Percentiles rank a stretch among this genome's conserved stretches.
phyloP scores from a whole-genome alignment of 305 asterid genomes.

The Solanum hybrid region DNA sequence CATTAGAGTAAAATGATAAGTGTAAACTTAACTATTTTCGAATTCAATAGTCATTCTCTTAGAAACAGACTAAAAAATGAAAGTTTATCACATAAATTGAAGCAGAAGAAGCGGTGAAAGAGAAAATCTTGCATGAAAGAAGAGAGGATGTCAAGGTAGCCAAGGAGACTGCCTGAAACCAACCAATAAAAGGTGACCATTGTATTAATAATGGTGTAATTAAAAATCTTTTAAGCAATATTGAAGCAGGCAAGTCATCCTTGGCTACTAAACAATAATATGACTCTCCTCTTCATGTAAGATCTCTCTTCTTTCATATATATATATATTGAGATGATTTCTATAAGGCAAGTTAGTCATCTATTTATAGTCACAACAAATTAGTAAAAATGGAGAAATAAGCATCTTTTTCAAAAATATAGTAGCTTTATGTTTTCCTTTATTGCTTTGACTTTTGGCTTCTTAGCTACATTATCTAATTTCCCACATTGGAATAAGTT shows the following conservation, averaged over 20 bases:
- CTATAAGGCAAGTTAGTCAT: neutral
- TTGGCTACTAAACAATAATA: slow-evolving; percentile 2
- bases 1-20: no score
- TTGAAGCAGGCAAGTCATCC: slow-evolving; percentile 4
- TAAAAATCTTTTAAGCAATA: neutral
- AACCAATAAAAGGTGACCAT: neutral
- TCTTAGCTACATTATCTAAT: neutral
- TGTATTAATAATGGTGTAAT: neutral
- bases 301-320: slow-evolving; percentile 7
- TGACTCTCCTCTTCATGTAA: slow-evolving; percentile 34
- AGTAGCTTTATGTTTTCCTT: neutral
- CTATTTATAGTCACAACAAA: slow-evolving; percentile 25
- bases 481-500: slow-evolving; percentile 30
- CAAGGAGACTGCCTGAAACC: slow-evolving; percentile 35
- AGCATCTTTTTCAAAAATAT: neutral
- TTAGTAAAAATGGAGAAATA: neutral
- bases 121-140: slow-evolving; percentile 16
- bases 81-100: no score
- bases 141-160: slow-evolving; percentile 31
- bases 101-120: no score
- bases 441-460: neutral
- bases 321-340: neutral
- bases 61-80: no score
- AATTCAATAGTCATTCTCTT: no score
- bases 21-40: no score